phyloP scores from a whole-genome alignment of 208 protist species.

The Trypanosoma platydactyli region DNA sequence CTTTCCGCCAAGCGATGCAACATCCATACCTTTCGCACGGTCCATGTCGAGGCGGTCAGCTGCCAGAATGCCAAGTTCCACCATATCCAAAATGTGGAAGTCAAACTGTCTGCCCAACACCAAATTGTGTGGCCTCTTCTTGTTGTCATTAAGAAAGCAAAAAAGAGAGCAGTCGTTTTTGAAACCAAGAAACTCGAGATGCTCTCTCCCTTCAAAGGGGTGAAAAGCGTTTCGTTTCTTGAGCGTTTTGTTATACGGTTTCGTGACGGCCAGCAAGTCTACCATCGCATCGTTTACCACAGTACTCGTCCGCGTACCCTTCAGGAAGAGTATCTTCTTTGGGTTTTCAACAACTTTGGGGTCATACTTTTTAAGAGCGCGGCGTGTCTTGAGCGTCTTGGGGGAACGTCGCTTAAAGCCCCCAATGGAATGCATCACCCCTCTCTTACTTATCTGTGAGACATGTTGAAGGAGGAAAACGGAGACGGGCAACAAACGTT shows the following conservation, averaged over 20 bases:
- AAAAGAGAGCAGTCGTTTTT: conserved; percentile 93
- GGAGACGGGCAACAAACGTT: conserved; percentile 23
- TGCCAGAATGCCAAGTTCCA: conserved; percentile 83
- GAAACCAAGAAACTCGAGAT: conserved; percentile 88
- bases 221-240: conserved; percentile 84
- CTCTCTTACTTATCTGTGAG: not conserved
- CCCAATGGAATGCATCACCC: conserved; percentile 43
- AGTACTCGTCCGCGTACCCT: conserved; percentile 56
- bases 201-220: conserved; percentile 83
- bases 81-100: conserved; percentile 90
- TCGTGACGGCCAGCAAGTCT: conserved; percentile 76
- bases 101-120: conserved; percentile 87
- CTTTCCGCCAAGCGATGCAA: conserved; percentile 72
- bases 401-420: conserved; percentile 73
- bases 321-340: conserved; percentile 78
- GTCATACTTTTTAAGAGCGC: conserved; percentile 81
- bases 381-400: conserved; percentile 65
- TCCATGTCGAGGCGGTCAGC: conserved; percentile 74
- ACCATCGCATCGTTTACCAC: conserved; percentile 72
- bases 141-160: conserved; percentile 82
- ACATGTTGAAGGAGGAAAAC: conserved; percentile 23
- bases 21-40: conserved; percentile 43
- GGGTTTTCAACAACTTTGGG: conserved; percentile 87
- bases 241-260: conserved; percentile 78
- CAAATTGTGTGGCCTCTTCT: conserved; percentile 90